These are phyloP conservation scores for Chaetomium globosum DNA, from an alignment of 2,329 filamentous ascomycete species.

Conservation along the genomic window DNA sequence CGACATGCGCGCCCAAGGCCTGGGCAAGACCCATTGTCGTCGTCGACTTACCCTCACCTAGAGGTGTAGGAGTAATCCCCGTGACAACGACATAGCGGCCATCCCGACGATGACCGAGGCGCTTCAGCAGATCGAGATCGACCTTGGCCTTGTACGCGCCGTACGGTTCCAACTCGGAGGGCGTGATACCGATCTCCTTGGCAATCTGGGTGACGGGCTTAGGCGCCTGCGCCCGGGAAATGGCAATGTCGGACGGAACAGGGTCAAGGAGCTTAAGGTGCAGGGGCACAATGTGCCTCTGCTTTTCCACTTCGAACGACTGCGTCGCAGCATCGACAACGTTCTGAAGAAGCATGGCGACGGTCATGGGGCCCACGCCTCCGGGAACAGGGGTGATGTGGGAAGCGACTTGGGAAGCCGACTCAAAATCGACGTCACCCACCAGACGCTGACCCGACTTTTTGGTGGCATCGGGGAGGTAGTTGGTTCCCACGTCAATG, in stretches of 20 bases:
- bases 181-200: slow-evolving; percentile 80
- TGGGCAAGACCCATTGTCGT: slow-evolving; percentile 96
- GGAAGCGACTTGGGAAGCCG: slow-evolving; percentile 81
- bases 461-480: slow-evolving; percentile 82
- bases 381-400: slow-evolving; percentile 95
- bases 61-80: slow-evolving; percentile 92
- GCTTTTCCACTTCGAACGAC: slow-evolving; percentile 81
- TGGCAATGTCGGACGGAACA: slow-evolving; percentile 93
- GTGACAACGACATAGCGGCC: slow-evolving; percentile 91
- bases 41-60: slow-evolving; percentile 97
- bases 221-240: slow-evolving; percentile 86
- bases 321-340: slow-evolving; percentile 82
- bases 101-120: slow-evolving; percentile 82
- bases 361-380: slow-evolving; percentile 97
- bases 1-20: slow-evolving; percentile 85
- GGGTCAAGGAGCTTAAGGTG: slow-evolving; percentile 76
- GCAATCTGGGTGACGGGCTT: slow-evolving; percentile 87
- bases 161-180: slow-evolving; percentile 91
- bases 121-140: slow-evolving; percentile 76
- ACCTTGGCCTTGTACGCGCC: slow-evolving; percentile 97
- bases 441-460: slow-evolving; percentile 92
- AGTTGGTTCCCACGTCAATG: slow-evolving; percentile 97
- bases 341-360: slow-evolving; percentile 96
- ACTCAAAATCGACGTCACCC: slow-evolving; percentile 90
- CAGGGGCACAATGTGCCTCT: slow-evolving; percentile 77